Evolutionary conservation across 2,329 filamentous ascomycete species (phyloP).

Genomic region (Colletotrichum siamense): DNA sequence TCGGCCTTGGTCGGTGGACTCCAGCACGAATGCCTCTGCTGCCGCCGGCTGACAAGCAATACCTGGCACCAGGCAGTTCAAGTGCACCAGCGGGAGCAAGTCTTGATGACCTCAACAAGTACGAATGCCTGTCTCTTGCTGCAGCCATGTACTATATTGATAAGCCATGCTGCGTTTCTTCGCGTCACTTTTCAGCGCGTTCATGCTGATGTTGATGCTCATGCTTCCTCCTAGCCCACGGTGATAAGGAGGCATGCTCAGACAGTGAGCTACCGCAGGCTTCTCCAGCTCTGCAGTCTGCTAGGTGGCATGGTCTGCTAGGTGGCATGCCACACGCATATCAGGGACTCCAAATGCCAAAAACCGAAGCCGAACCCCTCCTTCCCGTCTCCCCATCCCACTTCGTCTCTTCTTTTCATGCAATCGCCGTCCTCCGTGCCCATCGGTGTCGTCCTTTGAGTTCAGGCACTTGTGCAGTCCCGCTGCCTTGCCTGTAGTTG

Average conservation of each 20-base stretch:
- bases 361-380: not conserved
- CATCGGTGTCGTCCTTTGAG: not conserved
- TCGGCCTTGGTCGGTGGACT: not conserved
- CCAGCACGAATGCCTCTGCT: not conserved
- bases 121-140: not conserved
- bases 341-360: not conserved
- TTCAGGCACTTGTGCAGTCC: conserved; percentile 8
- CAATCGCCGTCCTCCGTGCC: conserved; percentile 9
- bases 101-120: not conserved
- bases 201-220: not conserved
- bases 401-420: conserved; percentile 16
- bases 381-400: conserved; percentile 1
- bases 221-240: not conserved
- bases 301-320: not conserved
- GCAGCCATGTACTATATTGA: not conserved
- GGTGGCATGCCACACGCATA: not conserved
- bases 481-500: not conserved
- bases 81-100: not conserved
- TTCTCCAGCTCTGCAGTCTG: not conserved
- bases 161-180: not conserved
- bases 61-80: not conserved
- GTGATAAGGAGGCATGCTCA: not conserved
- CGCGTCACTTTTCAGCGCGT: not conserved
- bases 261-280: not conserved
- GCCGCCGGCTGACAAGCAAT: not conserved